Conservation (phyloP, 2,329 filamentous ascomycete species). For the Hymenoscyphus fructigenus region DNA sequence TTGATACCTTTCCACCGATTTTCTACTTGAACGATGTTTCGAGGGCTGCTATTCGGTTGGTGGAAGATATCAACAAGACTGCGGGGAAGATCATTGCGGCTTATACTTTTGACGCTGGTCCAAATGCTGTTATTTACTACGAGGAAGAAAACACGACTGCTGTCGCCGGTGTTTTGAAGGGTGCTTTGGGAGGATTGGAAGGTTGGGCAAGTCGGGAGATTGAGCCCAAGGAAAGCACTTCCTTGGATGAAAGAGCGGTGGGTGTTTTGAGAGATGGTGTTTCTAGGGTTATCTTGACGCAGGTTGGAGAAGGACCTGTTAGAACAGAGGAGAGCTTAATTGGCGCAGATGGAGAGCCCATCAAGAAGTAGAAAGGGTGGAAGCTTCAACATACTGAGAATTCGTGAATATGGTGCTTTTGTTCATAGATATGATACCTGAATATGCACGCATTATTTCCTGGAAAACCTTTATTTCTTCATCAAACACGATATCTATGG, state of each 20-base stretch:
- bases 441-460: background rate
- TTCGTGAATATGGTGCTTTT: background rate
- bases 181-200: slow-evolving; percentile 58
- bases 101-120: slow-evolving; percentile 96
- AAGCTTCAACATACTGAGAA: background rate
- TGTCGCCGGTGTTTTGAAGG: slow-evolving; percentile 78
- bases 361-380: slow-evolving; percentile 24
- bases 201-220: slow-evolving; percentile 69
- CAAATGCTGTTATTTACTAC: slow-evolving; percentile 97
- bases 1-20: slow-evolving; percentile 95
- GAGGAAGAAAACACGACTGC: slow-evolving; percentile 71
- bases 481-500: background rate
- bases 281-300: slow-evolving; percentile 84
- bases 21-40: slow-evolving; percentile 98
- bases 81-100: slow-evolving; percentile 81
- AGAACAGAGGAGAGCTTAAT: slow-evolving; percentile 78
- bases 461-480: background rate
- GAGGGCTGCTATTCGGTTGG: slow-evolving; percentile 79
- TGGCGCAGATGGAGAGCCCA: slow-evolving; percentile 57
- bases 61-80: slow-evolving; percentile 81
- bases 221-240: slow-evolving; percentile 49
- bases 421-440: slow-evolving; percentile 2
- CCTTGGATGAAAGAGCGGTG: slow-evolving; percentile 65
- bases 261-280: slow-evolving; percentile 73
- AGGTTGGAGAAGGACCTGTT: slow-evolving; percentile 84